Evolutionary conservation across 768 basidiomycete species (phyloP).

Genomic region (Suillus bovinus): DNA sequence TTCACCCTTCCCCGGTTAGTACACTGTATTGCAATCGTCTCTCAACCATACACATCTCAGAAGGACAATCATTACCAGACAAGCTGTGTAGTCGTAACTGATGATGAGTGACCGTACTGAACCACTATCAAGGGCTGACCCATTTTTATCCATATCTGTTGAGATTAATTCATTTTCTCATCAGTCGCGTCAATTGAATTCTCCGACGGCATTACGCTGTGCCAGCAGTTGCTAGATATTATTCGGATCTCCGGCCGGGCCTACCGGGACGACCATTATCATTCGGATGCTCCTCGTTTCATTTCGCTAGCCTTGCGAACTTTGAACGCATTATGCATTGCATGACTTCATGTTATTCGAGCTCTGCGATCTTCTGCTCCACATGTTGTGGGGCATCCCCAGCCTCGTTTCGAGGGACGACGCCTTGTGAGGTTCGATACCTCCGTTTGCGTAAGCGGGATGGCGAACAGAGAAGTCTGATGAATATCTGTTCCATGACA

Average conservation of each 20-base stretch:
- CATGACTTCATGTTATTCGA: not conserved
- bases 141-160: not conserved
- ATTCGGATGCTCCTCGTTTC: conserved; percentile 1
- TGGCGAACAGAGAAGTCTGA: conserved; percentile 3
- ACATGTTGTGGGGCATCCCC: not conserved
- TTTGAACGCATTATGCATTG: not conserved
- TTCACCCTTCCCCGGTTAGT: not conserved
- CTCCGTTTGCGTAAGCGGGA: not conserved
- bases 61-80: not conserved
- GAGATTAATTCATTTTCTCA: conserved; percentile 1
- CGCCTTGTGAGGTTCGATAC: not conserved
- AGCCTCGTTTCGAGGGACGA: not conserved
- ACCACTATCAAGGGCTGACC: not conserved
- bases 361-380: not conserved
- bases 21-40: not conserved
- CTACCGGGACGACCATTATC: not conserved
- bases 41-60: not conserved
- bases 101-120: too few relatives aligned
- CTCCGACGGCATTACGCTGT: not conserved
- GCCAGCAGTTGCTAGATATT: not conserved
- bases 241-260: not conserved
- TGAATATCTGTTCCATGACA: not conserved
- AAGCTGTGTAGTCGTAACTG: not conserved
- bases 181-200: not conserved
- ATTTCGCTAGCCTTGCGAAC: not conserved